phyloP scores from a whole-genome alignment of 2,329 filamentous ascomycete species.

The Calonectria ilicicola region DNA sequence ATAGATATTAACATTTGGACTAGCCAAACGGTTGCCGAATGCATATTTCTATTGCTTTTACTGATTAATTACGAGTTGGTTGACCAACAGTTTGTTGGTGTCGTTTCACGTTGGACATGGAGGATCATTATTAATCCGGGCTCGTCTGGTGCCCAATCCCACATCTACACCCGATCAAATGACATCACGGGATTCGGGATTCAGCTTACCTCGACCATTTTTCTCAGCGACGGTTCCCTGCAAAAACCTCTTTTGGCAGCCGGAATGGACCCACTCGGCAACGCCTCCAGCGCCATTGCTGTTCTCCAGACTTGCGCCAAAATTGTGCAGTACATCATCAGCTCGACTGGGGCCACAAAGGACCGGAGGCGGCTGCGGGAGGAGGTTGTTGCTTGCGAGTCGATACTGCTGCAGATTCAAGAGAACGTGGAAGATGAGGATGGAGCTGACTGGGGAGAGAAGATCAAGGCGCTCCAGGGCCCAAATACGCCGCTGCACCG shows the following conservation, averaged over 20 bases:
- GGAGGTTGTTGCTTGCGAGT: slow-evolving; percentile 1
- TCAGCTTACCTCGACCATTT: background rate
- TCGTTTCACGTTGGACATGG: background rate
- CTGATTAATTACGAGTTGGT: background rate
- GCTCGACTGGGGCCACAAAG: background rate
- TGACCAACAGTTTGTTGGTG: background rate
- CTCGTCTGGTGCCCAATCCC: background rate
- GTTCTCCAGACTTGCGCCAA: background rate
- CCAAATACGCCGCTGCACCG: background rate
- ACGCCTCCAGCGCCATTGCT: background rate
- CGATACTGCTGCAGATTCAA: background rate
- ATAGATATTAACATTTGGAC: background rate
- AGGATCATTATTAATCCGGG: slow-evolving; percentile 2
- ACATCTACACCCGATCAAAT: background rate
- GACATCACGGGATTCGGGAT: background rate
- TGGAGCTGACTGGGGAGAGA: background rate
- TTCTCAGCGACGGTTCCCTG: background rate
- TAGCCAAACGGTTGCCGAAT: background rate
- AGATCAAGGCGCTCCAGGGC: background rate
- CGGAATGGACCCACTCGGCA: background rate
- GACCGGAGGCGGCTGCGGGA: background rate
- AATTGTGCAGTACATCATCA: background rate
- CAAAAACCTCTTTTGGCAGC: background rate
- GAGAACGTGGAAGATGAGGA: background rate
- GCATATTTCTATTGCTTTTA: background rate